Percentiles rank a stretch among this genome's conserved stretches.
Conservation (phyloP, 176 grass and related monocot species). For the Avena insularis region DNA sequence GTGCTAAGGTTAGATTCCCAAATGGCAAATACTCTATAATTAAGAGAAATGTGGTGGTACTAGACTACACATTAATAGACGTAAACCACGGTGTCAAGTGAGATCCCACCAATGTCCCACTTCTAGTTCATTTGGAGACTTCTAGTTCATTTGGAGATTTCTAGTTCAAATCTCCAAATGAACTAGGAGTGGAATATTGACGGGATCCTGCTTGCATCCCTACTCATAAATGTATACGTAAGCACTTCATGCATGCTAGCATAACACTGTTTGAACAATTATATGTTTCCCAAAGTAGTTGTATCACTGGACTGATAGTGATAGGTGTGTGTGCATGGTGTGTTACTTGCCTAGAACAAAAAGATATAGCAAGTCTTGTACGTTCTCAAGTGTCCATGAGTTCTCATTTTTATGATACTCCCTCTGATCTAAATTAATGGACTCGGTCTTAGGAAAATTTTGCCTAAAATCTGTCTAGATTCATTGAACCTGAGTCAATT, state of each 20-base stretch:
- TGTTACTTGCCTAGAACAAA: conserved; percentile 24
- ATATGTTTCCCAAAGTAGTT: background rate
- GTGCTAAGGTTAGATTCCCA: background rate
- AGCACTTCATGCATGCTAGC: background rate
- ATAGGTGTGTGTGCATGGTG: background rate
- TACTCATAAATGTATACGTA: background rate
- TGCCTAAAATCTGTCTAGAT: too few relatives aligned
- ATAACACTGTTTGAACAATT: background rate
- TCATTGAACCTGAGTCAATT: too few relatives aligned
- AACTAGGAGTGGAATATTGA: too few relatives aligned
- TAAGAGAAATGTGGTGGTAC: background rate
- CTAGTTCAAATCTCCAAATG: too few relatives aligned
- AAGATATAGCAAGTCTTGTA: background rate
- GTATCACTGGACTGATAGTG: conserved; percentile 1
- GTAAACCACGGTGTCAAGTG: background rate
- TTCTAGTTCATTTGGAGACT: too few relatives aligned
- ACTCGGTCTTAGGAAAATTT: too few relatives aligned
- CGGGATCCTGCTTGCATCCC: too few relatives aligned
- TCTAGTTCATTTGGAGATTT: too few relatives aligned
- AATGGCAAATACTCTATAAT: background rate
- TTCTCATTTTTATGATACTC: conserved; percentile 4
- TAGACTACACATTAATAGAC: background rate
- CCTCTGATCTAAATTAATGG: too few relatives aligned
- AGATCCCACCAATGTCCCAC: too few relatives aligned
- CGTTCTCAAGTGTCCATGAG: background rate